phyloP scores from a whole-genome alignment of 2,329 filamentous ascomycete species.

The Fusarium circinatum region DNA sequence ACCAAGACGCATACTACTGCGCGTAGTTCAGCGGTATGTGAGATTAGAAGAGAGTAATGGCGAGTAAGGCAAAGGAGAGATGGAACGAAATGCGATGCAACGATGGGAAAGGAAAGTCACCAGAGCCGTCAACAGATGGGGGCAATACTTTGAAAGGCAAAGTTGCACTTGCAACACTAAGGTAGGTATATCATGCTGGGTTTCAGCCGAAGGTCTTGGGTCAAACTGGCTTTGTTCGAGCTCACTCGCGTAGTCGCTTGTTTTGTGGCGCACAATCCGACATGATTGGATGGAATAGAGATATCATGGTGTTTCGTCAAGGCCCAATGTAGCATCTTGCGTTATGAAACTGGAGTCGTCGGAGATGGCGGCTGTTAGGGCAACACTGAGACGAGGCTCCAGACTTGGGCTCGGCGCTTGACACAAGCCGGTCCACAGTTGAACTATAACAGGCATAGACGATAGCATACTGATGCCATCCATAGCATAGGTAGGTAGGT shows the following conservation, averaged over 20 bases:
- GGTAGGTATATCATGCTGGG: constrained; percentile 5
- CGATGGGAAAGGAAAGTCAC: constrained; percentile 10
- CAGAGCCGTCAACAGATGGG: constrained; percentile 14
- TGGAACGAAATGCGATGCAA: constrained; percentile 22
- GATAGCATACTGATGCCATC: constrained; percentile 7
- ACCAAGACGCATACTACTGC: constrained; percentile 31
- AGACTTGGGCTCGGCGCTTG: constrained; percentile 17
- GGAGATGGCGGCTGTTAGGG: constrained; percentile 46
- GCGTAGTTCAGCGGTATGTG: constrained; percentile 25
- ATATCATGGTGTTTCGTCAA: constrained; percentile 30
- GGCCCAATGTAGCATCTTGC: constrained; percentile 49
- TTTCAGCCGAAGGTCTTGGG: constrained; percentile 38
- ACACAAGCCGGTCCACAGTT: constrained; percentile 17
- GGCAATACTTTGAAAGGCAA: constrained; percentile 11
- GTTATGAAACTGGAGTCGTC: constrained; percentile 59
- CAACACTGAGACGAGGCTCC: constrained; percentile 37
- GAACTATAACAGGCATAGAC: constrained; percentile 13
- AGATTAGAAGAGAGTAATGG: constrained; percentile 24
- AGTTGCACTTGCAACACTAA: constrained; percentile 35
- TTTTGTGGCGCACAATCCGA: constrained; percentile 14
- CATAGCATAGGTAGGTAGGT: background rate
- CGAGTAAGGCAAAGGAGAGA: constrained; percentile 28
- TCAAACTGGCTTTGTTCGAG: constrained; percentile 45
- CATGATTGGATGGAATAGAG: constrained; percentile 37
- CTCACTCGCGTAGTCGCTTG: constrained; percentile 26